Percentiles rank a stretch among this genome's conserved stretches.
Conservation (phyloP, 305 asterid genomes). For the Fraxinus floribunda region DNA sequence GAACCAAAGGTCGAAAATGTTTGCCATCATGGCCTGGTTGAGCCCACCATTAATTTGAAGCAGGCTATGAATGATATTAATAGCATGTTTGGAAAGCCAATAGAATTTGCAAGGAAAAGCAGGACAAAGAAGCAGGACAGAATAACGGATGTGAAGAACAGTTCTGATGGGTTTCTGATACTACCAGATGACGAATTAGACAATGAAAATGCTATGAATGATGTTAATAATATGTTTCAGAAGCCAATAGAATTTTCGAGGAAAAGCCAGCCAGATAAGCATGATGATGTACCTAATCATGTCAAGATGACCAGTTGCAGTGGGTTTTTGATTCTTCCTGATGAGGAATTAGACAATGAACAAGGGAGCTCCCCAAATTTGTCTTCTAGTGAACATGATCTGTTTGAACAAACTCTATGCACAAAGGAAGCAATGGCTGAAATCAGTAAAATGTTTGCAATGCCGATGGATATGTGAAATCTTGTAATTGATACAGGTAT, state of each 20-base stretch:
- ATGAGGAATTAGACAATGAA: conserved; percentile 51
- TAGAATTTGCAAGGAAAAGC: conserved; percentile 73
- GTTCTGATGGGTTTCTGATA: conserved; percentile 45
- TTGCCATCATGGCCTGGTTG: conserved; percentile 93
- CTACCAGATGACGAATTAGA: conserved; percentile 52
- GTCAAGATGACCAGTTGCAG: conserved; percentile 18
- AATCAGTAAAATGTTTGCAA: conserved; percentile 79
- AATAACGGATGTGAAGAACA: conserved; percentile 34
- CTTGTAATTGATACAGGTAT: conserved; percentile 30
- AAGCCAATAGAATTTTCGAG: conserved; percentile 23
- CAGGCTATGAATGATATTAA: conserved; percentile 95
- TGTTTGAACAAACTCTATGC: conserved; percentile 75
- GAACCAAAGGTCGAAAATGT: conserved; percentile 78
- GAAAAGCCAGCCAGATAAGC: conserved; percentile 17
- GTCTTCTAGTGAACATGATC: conserved; percentile 42
- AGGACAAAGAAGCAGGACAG: conserved; percentile 52
- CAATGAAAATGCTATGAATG: conserved; percentile 23
- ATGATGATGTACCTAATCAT: conserved; percentile 16
- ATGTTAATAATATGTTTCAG: conserved; percentile 9
- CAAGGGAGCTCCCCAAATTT: conserved; percentile 38
- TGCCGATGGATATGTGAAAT: conserved; percentile 78
- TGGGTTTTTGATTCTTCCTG: conserved; percentile 68
- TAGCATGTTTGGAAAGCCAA: conserved; percentile 86
- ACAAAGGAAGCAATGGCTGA: conserved; percentile 88
- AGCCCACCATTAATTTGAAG: conserved; percentile 82